Percentiles rank a stretch among this genome's conserved stretches.
Conservation (phyloP, 2,329 filamentous ascomycete species). For the Sporothrix euskadiensis region DNA sequence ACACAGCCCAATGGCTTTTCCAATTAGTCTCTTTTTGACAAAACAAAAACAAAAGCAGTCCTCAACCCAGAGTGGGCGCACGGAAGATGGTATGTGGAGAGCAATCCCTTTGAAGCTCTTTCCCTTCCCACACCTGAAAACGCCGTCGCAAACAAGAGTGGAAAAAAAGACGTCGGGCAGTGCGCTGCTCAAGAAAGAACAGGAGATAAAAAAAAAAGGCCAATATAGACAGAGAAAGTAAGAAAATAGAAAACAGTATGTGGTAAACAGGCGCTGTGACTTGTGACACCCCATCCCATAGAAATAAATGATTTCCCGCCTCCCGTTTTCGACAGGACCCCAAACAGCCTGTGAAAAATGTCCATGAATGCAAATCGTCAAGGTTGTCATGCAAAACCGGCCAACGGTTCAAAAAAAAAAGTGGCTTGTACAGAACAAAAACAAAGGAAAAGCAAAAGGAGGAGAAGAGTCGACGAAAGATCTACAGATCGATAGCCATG, state of each 20-base stretch:
- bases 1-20: background rate
- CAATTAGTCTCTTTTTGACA: background rate
- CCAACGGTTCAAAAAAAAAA: background rate
- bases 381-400: background rate
- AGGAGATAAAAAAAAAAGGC: background rate
- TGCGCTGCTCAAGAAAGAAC: background rate
- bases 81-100: background rate
- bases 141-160: constrained; percentile 3
- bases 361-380: constrained; percentile 4
- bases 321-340: background rate
- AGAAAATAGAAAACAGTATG: background rate
- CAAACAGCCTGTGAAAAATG: background rate
- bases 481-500: constrained; percentile 32
- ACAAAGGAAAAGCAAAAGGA: background rate
- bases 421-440: background rate
- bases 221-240: background rate
- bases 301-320: background rate
- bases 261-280: background rate
- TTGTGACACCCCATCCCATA: background rate
- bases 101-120: background rate
- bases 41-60: background rate
- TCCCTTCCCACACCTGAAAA: background rate
- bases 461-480: background rate
- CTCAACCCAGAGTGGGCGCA: no score
- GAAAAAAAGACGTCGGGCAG: background rate